A percentile compares a stretch with the other conserved stretches of the same genome.
Evolutionary conservation across 257 asterid species (phyloP).

Genomic region (Anisodus tanguticus): DNA sequence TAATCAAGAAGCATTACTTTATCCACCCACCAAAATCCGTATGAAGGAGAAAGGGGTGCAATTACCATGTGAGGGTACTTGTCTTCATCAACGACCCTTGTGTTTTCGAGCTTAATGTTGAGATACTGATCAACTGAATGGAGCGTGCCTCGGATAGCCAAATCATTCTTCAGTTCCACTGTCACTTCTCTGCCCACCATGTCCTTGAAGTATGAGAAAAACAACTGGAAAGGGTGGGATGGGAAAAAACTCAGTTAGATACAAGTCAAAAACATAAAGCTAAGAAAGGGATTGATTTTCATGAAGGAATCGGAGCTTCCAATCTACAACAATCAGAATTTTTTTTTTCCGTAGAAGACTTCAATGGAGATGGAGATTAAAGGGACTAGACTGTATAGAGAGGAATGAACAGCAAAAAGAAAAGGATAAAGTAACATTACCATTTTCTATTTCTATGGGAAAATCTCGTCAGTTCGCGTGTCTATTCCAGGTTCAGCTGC

Average conservation of each 20-base stretch:
- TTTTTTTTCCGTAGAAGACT: not conserved
- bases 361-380: not conserved
- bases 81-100: conserved; percentile 93
- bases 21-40: not conserved
- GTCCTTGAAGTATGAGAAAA: conserved; percentile 98
- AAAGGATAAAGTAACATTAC: conserved; percentile 26
- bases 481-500: not conserved
- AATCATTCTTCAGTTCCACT: conserved; percentile 94
- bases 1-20: conserved; percentile 5
- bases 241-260: conserved; percentile 18
- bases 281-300: not conserved
- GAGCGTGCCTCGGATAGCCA: conserved; percentile 88
- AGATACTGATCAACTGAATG: conserved; percentile 98
- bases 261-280: not conserved
- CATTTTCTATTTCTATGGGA: conserved; percentile 14
- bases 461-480: not conserved
- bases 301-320: not conserved
- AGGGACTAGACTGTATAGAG: not conserved
- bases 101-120: conserved; percentile 91
- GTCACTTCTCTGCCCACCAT: conserved; percentile 97
- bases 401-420: not conserved
- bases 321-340: not conserved
- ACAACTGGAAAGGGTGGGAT: conserved; percentile 64
- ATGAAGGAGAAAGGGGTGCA: conserved; percentile 19
- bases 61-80: conserved; percentile 94